phyloP scores from a whole-genome alignment of 2,329 filamentous ascomycete genomes.

The Paecilomyces dactylethromorphus region DNA sequence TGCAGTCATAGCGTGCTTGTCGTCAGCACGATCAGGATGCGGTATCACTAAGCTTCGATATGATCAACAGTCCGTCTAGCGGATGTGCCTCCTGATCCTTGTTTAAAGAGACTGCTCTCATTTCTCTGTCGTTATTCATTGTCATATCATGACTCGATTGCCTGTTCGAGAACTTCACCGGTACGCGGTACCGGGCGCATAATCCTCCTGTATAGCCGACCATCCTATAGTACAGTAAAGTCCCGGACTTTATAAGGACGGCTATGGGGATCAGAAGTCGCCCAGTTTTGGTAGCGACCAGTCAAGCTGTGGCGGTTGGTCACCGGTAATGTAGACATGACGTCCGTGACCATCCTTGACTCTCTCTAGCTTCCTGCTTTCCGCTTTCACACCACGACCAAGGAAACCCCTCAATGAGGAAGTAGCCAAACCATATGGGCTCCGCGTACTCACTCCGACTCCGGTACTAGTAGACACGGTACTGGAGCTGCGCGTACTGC shows the following conservation, averaged over 20 bases:
- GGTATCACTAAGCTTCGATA: neutral
- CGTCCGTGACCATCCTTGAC: conserved; percentile 12
- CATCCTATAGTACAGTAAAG: neutral
- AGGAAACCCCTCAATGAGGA: conserved; percentile 32
- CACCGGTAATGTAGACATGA: conserved; percentile 22
- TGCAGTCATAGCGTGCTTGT: neutral
- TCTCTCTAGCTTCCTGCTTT: conserved; percentile 21
- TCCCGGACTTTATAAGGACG: neutral
- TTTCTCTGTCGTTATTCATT: neutral
- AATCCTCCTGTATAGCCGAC: neutral
- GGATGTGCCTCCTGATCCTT: neutral
- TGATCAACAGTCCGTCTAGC: neutral
- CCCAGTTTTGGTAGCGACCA: conserved; percentile 33
- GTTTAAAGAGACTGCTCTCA: neutral
- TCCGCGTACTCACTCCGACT: conserved; percentile 23
- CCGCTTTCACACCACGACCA: conserved; percentile 14
- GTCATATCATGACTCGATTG: neutral
- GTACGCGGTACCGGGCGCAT: neutral
- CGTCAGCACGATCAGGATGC: neutral
- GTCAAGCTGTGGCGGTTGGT: conserved; percentile 28
- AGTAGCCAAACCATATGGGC: conserved; percentile 27
- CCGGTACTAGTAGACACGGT: conserved; percentile 27
- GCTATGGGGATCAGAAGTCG: neutral
- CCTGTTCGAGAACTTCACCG: neutral
- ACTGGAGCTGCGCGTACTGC: conserved; percentile 31